phyloP scores from a whole-genome alignment of 2,329 filamentous ascomycete genomes.

The Cercospora zeae-maydis region DNA sequence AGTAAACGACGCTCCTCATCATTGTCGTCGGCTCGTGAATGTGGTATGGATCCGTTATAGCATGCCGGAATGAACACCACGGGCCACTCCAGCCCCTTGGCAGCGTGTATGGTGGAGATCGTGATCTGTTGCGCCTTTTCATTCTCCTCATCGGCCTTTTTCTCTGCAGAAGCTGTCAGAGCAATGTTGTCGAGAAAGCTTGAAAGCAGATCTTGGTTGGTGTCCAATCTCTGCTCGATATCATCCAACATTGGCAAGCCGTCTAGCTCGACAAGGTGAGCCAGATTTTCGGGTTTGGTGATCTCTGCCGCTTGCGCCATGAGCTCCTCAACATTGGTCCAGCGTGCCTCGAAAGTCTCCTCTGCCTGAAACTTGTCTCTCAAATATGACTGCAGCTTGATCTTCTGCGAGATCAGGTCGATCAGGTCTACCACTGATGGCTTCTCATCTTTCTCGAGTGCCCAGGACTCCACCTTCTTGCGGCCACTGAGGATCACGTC shows the following conservation, averaged over 20 bases:
- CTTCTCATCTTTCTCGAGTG: conserved; percentile 32
- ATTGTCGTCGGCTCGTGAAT: conserved; percentile 76
- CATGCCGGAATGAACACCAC: conserved; percentile 88
- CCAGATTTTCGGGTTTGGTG: conserved; percentile 32
- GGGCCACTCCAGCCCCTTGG: conserved; percentile 95
- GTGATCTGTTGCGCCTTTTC: conserved; percentile 64
- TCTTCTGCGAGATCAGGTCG: conserved; percentile 58
- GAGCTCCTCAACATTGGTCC: conserved; percentile 90
- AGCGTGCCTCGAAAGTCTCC: conserved; percentile 62
- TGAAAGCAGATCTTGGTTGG: conserved; percentile 62
- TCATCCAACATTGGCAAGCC: conserved; percentile 65
- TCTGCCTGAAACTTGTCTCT: conserved; percentile 68
- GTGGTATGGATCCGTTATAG: conserved; percentile 86
- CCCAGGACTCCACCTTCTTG: conserved; percentile 50
- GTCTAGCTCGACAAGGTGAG: conserved; percentile 44
- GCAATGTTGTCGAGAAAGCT: conserved; percentile 87
- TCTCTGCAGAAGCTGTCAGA: conserved; percentile 72
- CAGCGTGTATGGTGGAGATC: conserved; percentile 92
- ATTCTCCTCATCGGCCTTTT: conserved; percentile 56
- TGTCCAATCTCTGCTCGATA: conserved; percentile 53
- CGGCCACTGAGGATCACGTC: conserved; percentile 57
- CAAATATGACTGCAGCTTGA: conserved; percentile 72
- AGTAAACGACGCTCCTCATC: conserved; percentile 85
- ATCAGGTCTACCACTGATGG: conserved; percentile 49
- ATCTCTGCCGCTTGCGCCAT: conserved; percentile 74